A percentile compares a stretch with the other conserved stretches of the same genome.
phyloP scores from a whole-genome alignment of 1,139 yeast genomes.

The Yamadazyma atlantica region DNA sequence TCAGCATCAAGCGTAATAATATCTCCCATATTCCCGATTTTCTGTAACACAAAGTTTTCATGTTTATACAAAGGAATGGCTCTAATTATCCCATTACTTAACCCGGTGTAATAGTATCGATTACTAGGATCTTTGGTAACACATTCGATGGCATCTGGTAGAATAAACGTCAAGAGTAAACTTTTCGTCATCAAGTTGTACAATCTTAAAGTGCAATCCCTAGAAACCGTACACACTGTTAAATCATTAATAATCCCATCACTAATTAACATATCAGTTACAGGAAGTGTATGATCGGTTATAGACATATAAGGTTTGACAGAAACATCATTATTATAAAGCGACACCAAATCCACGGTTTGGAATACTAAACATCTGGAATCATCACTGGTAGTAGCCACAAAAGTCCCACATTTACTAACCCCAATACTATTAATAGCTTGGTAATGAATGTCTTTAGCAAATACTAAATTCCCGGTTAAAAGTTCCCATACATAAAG shows the following conservation, averaged over 20 bases:
- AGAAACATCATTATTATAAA: constrained; percentile 22
- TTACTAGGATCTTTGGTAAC: constrained; percentile 80
- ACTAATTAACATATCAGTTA: constrained; percentile 60
- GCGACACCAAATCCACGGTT: constrained; percentile 55
- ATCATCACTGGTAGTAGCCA: constrained; percentile 80
- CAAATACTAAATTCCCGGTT: constrained; percentile 75
- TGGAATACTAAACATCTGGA: constrained; percentile 79
- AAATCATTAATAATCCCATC: constrained; percentile 56
- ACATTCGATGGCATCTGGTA: constrained; percentile 56
- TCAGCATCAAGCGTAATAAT: constrained; percentile 53
- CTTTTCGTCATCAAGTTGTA: constrained; percentile 49
- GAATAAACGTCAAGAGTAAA: constrained; percentile 68
- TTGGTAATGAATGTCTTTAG: constrained; percentile 85
- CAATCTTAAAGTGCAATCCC: constrained; percentile 73
- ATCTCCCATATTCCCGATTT: constrained; percentile 56
- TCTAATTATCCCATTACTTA: constrained; percentile 61
- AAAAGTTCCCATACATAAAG: constrained; percentile 81
- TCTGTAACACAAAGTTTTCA: constrained; percentile 48
- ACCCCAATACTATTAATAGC: constrained; percentile 59
- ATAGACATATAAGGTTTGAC: constrained; percentile 51
- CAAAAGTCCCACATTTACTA: constrained; percentile 62
- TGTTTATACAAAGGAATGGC: constrained; percentile 56
- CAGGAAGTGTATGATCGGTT: constrained; percentile 74
- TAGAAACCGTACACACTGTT: constrained; percentile 69
- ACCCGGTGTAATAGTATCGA: constrained; percentile 71